phyloP scores from a whole-genome alignment of 2,329 filamentous ascomycete genomes.

The Aotearoamyces nothofagi region DNA sequence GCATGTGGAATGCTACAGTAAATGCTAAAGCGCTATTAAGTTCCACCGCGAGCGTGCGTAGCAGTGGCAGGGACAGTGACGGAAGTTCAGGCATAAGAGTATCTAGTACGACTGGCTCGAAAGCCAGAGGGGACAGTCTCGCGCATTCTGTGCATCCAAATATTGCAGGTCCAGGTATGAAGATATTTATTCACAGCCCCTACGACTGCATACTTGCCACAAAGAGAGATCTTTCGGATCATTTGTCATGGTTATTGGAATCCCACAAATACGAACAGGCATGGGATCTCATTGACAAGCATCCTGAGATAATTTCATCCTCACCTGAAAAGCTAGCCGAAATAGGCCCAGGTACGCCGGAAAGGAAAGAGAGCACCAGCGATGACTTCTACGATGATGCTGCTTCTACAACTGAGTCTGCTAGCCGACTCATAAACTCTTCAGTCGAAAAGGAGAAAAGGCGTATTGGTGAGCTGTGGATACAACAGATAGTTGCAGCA shows the following conservation, averaged over 20 bases:
- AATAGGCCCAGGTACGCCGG: conserved; percentile 24
- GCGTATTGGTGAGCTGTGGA: conserved; percentile 83
- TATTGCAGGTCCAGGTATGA: conserved; percentile 35
- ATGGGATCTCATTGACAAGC: conserved; percentile 78
- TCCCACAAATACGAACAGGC: conserved; percentile 69
- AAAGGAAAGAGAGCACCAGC: conserved; percentile 16
- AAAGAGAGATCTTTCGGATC: conserved; percentile 73
- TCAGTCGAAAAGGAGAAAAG: conserved; percentile 75
- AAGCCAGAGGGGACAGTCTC: conserved; percentile 26
- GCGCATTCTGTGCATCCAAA: conserved; percentile 13
- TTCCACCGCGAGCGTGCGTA: conserved; percentile 65
- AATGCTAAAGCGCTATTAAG: conserved; percentile 80
- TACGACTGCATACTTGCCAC: conserved; percentile 93
- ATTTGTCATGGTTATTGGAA: conserved; percentile 72
- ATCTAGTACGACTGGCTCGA: conserved; percentile 22
- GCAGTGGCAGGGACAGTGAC: conserved; percentile 45
- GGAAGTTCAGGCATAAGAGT: conserved; percentile 34
- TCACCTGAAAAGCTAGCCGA: conserved; percentile 26
- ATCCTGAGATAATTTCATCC: conserved; percentile 54
- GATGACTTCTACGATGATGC: conserved; percentile 65
- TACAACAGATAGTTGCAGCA: conserved; percentile 66
- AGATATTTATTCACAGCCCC: conserved; percentile 91
- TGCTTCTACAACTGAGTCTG: conserved; percentile 46
- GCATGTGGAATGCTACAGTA: conserved; percentile 82
- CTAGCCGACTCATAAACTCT: conserved; percentile 41